These are phyloP conservation scores for Cytospora leucostoma DNA, from an alignment of 2,329 filamentous ascomycete species.

Conservation along the genomic window DNA sequence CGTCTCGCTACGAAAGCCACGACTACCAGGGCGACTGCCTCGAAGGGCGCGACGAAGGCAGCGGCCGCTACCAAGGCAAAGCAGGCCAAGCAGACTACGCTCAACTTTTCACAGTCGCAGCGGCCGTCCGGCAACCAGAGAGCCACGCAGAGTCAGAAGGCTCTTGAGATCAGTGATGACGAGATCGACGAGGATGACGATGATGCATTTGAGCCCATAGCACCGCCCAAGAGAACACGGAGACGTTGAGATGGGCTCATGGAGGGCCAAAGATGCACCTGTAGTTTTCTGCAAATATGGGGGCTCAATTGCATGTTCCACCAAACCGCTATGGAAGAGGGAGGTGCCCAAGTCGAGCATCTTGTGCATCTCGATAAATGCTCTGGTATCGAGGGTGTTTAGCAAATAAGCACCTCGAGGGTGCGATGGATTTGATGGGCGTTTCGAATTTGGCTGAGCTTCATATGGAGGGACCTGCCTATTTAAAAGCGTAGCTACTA, in stretches of 20 bases:
- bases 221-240: conserved; percentile 36
- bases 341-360: background rate
- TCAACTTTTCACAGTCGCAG: conserved; percentile 51
- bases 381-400: too few relatives aligned
- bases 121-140: conserved; percentile 31
- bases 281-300: background rate
- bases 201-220: conserved; percentile 55
- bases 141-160: conserved; percentile 47
- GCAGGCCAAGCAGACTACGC: conserved; percentile 46
- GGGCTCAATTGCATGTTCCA: background rate
- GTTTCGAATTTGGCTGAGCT: conserved; percentile 8
- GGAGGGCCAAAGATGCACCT: background rate
- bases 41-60: conserved; percentile 31
- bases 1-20: conserved; percentile 30
- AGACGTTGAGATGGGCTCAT: conserved; percentile 20
- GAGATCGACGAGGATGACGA: conserved; percentile 65
- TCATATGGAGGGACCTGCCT: background rate
- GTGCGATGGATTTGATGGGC: background rate
- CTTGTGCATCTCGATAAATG: background rate
- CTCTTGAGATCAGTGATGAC: conserved; percentile 65
- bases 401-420: too few relatives aligned
- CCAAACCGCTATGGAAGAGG: background rate
- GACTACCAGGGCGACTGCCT: conserved; percentile 35
- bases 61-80: conserved; percentile 35
- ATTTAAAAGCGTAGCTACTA: background rate